Evolutionary conservation across 2,329 filamentous ascomycete genomes (phyloP).

Genomic region (Cladosporium sp.): DNA sequence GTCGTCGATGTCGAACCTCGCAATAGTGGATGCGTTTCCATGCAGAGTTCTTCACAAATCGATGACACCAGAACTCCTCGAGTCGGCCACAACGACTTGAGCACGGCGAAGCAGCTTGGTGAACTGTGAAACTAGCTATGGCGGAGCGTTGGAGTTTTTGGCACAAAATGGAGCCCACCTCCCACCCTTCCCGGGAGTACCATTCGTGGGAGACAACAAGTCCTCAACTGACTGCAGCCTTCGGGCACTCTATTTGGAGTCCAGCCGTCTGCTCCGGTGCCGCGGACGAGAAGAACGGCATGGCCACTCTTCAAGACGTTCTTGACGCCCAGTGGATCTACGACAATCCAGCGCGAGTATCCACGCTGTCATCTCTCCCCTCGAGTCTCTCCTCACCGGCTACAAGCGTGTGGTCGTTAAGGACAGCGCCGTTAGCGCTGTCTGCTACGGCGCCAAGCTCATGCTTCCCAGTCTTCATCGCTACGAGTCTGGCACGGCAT

Average conservation of each 20-base stretch:
- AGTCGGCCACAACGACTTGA: neutral
- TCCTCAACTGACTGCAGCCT: no score
- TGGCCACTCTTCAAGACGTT: slow-evolving; percentile 93
- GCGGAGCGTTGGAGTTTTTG: no score
- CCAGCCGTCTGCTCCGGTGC: slow-evolving; percentile 89
- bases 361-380: slow-evolving; percentile 83
- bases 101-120: neutral
- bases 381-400: slow-evolving; percentile 85
- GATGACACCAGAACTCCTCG: neutral
- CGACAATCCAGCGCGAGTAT: slow-evolving; percentile 96
- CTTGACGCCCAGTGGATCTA: slow-evolving; percentile 94
- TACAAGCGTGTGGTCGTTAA: slow-evolving; percentile 90
- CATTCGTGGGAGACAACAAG: no score
- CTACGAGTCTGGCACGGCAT: slow-evolving; percentile 76
- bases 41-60: neutral
- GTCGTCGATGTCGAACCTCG: neutral
- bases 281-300: slow-evolving; percentile 85
- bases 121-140: no score
- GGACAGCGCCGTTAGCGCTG: slow-evolving; percentile 92
- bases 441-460: slow-evolving; percentile 97
- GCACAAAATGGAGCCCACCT: no score
- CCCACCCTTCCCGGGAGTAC: no score
- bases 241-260: slow-evolving; percentile 54
- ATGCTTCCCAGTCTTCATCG: slow-evolving; percentile 96
- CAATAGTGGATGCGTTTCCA: neutral